phyloP scores from a whole-genome alignment of 2,329 filamentous ascomycete species.

The Ophiobolus disseminans region DNA sequence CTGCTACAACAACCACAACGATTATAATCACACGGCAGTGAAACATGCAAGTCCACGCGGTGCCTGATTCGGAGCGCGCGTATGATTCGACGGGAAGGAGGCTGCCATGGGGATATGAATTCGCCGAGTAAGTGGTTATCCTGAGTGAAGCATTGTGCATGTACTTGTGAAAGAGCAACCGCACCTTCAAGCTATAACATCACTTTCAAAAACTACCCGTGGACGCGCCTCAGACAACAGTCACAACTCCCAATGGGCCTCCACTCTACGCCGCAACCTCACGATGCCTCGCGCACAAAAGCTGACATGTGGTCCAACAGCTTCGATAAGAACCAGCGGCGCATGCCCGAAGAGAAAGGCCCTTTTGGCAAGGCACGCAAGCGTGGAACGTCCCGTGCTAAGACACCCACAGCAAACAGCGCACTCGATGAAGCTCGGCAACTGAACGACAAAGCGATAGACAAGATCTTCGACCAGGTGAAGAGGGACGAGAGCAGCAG shows the following conservation, averaged over 20 bases:
- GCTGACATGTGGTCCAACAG: slow-evolving; percentile 30
- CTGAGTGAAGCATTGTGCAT: not conserved
- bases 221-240: no score
- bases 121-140: slow-evolving; percentile 61
- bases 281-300: not conserved
- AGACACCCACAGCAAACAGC: slow-evolving; percentile 65
- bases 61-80: slow-evolving; percentile 68
- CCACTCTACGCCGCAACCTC: not conserved
- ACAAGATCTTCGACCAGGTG: slow-evolving; percentile 54
- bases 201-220: no score
- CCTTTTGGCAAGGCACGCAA: slow-evolving; percentile 64
- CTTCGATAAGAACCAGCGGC: slow-evolving; percentile 56
- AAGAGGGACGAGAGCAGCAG: slow-evolving; percentile 41
- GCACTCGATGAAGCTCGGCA: slow-evolving; percentile 60
- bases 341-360: slow-evolving; percentile 65
- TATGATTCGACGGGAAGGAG: slow-evolving; percentile 65
- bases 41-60: slow-evolving; percentile 70
- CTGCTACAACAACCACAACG: slow-evolving; percentile 5
- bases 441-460: slow-evolving; percentile 55
- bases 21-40: slow-evolving; percentile 7
- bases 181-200: not conserved
- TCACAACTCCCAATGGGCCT: not conserved
- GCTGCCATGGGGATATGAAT: slow-evolving; percentile 69
- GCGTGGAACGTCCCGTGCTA: slow-evolving; percentile 57
- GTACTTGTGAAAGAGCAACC: not conserved